Evolutionary conservation across 176 grass and related monocot species (phyloP), one percentile per base, ranked within the genome.

Genomic region (Avena sativa): DNA sequence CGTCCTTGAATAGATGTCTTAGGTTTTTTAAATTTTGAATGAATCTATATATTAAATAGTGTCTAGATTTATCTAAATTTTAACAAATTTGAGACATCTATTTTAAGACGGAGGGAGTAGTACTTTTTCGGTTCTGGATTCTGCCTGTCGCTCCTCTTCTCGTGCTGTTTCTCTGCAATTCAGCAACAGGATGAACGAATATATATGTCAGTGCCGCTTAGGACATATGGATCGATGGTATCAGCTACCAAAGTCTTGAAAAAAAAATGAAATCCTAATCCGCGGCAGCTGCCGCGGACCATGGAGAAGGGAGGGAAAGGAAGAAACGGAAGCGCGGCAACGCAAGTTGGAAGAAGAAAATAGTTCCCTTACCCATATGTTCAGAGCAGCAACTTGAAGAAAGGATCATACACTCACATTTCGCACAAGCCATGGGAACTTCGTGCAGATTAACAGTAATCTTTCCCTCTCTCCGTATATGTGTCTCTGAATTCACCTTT

Each of bases 151-250:
- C 86, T 61, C 76, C 32, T 82, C 80, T 74, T 89, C 71, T 94
- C 90, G 63, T 84, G 74, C 79, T 87, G 68, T 80, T 88, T 97
- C 53, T 86, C 94, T 92, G 78, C n/a, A 58, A 76, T 81, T 86
- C 58, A 48, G 68, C 69, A 61, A 26, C 69, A 50, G 10, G 59
- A 72, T 62, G 73, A 40, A 4, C 38, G 6, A 4, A 40, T 40
- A 40, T 40, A 40, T 40, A 40, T 73, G 59, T 85, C 32, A 34
- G 32, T 34, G 32, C 3, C 3, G 3, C 32, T 3, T 34, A 34
- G 32, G 32, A 34, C 3, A 34, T 34, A 34, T 34, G 32, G 32
- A 34, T 25, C 25, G 25, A 25, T 34, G 3, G 32, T 34, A 34
- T 34, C 73, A 86, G 52, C 14, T 55, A 55, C 14, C 15, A 15